A percentile compares a stretch with the other conserved stretches of the same genome.
phyloP scores from a whole-genome alignment of 192 early-diverging fungal species.

The Coemansia sp. region DNA sequence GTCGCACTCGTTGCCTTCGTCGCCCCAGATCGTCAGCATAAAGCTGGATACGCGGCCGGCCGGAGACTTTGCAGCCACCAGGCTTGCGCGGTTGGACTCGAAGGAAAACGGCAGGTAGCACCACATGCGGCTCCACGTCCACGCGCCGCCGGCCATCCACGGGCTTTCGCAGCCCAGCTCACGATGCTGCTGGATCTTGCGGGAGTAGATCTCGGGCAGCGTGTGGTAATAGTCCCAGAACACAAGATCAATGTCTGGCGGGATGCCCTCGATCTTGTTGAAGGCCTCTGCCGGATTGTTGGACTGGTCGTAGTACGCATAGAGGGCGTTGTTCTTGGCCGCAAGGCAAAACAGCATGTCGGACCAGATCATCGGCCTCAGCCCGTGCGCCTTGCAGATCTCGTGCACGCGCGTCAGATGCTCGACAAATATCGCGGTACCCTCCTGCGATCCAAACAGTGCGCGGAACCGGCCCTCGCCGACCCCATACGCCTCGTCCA shows the following conservation, averaged over 20 bases:
- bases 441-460: constrained; percentile 74
- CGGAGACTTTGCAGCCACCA: constrained; percentile 66
- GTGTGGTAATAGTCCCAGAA: constrained; percentile 93
- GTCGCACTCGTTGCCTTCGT: constrained; percentile 92
- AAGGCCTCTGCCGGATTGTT: constrained; percentile 63
- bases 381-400: constrained; percentile 63
- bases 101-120: constrained; percentile 80
- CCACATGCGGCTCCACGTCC: constrained; percentile 89
- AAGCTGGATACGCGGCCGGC: constrained; percentile 65
- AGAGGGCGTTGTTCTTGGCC: constrained; percentile 78
- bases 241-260: constrained; percentile 68
- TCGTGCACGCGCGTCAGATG: constrained; percentile 73
- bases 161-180: constrained; percentile 77
- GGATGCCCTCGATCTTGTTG: constrained; percentile 57
- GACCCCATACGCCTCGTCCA: constrained; percentile 88
- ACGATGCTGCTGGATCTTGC: constrained; percentile 81
- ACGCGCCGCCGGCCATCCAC: constrained; percentile 80
- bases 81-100: constrained; percentile 72
- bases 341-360: constrained; percentile 74
- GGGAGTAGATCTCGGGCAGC: constrained; percentile 65
- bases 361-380: constrained; percentile 86
- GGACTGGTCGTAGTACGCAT: constrained; percentile 78
- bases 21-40: constrained; percentile 89
- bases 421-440: constrained; percentile 72
- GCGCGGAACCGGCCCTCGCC: constrained; percentile 82